Conservation (phyloP, 2,329 filamentous ascomycete genomes). For the Trichoderma sp. region DNA sequence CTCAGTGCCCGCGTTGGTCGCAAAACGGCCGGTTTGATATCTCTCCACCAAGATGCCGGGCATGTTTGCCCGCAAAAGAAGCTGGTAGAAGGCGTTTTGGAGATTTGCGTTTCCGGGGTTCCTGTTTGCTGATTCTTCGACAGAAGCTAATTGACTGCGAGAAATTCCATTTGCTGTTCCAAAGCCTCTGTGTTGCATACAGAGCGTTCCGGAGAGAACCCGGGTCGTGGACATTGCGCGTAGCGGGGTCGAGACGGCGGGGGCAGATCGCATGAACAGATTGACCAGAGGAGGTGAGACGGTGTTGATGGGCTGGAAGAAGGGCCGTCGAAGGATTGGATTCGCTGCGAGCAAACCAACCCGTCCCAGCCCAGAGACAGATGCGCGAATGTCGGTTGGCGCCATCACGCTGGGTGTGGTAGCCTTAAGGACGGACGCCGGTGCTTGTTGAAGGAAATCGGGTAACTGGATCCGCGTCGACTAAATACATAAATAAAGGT, state of each 20-base stretch:
- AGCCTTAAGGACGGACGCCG: not conserved
- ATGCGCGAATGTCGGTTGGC: conserved; percentile 18
- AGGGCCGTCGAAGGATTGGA: conserved; percentile 33
- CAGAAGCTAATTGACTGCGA: conserved; percentile 72
- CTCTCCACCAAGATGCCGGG: conserved; percentile 89
- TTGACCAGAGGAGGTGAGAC: conserved; percentile 30
- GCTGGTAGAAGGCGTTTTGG: conserved; percentile 92
- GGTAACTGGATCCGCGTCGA: conserved; percentile 30
- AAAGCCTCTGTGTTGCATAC: conserved; percentile 36
- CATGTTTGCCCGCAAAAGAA: conserved; percentile 88
- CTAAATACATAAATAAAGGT: conserved; percentile 26
- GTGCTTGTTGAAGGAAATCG: conserved; percentile 35
- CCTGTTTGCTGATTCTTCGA: conserved; percentile 90
- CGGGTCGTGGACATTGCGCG: conserved; percentile 29
- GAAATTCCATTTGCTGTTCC: conserved; percentile 53
- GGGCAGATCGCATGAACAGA: conserved; percentile 32
- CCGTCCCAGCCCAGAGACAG: conserved; percentile 32
- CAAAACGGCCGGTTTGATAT: conserved; percentile 84
- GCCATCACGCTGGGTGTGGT: not conserved
- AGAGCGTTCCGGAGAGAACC: conserved; percentile 5
- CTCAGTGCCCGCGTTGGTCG: conserved; percentile 75
- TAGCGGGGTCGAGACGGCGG: conserved; percentile 29
- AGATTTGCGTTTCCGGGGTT: conserved; percentile 84
- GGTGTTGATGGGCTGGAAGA: conserved; percentile 31
- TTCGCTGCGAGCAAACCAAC: conserved; percentile 37